Evolutionary conservation across 305 asterid genomes (phyloP), one percentile per base, ranked within the genome.

Genomic region (Fraxinus greggii): DNA sequence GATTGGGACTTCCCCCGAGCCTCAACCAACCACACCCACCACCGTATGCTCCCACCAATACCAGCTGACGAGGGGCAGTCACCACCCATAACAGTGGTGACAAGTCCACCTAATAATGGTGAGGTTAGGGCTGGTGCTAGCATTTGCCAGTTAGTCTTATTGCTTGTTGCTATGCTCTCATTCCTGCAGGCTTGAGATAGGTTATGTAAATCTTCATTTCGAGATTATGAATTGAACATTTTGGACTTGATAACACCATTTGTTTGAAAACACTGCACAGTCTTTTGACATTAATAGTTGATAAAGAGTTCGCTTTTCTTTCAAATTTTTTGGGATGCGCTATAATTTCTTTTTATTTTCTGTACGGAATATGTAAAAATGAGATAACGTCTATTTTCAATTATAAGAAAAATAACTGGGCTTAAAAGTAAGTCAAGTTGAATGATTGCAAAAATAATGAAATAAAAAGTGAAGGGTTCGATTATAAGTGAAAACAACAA

Each of bases 1-100:
- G 98, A 21, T 72, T 79, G 10, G 98, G 98, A 6, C 98, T 95
- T 75, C 97, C 98, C 1, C 98, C 97, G 0, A 91, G 88, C 88
- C 98, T 95, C 85, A 93, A 88, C 86, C 90, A 87, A 28, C 98
- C 98, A 0, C 97, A 97, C 8, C 98, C 98, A 73, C 98, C 97
- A 5, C 90, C 90, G 7, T 92, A 90, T 63, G 90, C 86, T 40
- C 92, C 91, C 98, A 0, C 97, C 98, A 1, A 85, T 84, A 21
- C 15, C 90, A 2, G 78, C 81, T 0, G 89, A 77, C 3, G 88
- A 77, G 28, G 89, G 89, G 35, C 86, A 77, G 75, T 26, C 83
- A 2, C 92, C 94, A 0, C 89, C 94, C 7, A 72, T 84, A 82
- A 24, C 88, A 10, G 85, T 87, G 36, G 89, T 81, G 38, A 51